Evolutionary conservation across 371 early-diverging fungal species (phyloP), one percentile per base, ranked within the genome.

Genomic region (Syncephalastrum racemosum): DNA sequence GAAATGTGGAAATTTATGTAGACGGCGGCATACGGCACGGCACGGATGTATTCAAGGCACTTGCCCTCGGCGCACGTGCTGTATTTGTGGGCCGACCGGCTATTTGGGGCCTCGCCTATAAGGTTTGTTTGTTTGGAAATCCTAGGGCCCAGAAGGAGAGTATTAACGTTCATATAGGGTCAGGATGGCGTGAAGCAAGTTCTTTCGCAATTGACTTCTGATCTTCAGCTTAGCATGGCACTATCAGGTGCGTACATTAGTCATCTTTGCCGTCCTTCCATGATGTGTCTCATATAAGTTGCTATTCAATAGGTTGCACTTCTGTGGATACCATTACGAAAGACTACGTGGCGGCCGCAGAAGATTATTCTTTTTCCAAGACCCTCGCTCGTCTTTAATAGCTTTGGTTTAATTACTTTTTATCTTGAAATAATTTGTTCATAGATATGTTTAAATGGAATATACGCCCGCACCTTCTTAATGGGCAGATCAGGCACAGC

Each of bases 1-100:
- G 67, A 25, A 71, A 63, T 10, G 59, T 88, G 10, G 83, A 86
- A 53, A 78, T 90, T 27, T 86, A 79, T 65, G 62, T 90, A 42
- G 91, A 91, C 63, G 90, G 91, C 20, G 90, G 87, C 7, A 64
- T 87, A 23, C 76, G 87, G 19, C 59, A 77, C 16, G 91, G 88
- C 27, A 66, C 80, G 4, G 86, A 87, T 57, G 73, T 87, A 1
- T 71, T 87, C 77, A 89, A 90, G 67, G 88, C 89, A 5, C 58
- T 89, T 43, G 90, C 88, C 5, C 58, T 90, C 23, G 90, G 91
- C 13, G 91, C 90, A 1, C 64, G 71, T 2, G 88, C 82, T 14
- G 88, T 92, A 16, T 89, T 88, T 45, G 60, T 89, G 36, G 90
- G 88, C 13, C 67, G 91, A 13, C 90, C 91, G 2, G 60, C 71